Conservation (phyloP, 345 rosid species). For the Noccaea bulbosa region DNA sequence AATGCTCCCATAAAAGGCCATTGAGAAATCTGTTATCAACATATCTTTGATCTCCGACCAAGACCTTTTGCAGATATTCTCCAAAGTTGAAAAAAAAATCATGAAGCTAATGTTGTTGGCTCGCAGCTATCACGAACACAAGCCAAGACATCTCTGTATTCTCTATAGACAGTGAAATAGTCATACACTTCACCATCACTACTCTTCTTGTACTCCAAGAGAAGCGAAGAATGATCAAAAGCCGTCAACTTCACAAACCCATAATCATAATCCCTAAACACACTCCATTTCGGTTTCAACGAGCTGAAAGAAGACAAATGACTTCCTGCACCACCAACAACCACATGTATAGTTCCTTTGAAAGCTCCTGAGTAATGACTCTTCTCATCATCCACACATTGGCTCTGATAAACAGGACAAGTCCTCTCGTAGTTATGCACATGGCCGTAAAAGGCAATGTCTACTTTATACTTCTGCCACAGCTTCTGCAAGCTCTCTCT, state of each 20-base stretch:
- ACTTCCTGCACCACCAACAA: constrained; percentile 80
- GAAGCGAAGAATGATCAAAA: constrained; percentile 65
- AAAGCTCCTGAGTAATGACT: constrained; percentile 59
- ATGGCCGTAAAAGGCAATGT: constrained; percentile 74
- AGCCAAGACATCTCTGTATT: constrained; percentile 75
- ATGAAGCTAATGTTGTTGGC: constrained; percentile 63
- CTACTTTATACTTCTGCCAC: constrained; percentile 83
- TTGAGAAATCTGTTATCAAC: neutral
- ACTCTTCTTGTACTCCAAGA: constrained; percentile 85
- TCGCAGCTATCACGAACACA: constrained; percentile 73
- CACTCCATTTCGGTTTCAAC: constrained; percentile 63
- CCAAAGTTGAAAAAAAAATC: constrained; percentile 18
- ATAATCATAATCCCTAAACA: constrained; percentile 67
- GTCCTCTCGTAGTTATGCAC: constrained; percentile 78
- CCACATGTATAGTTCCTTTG: constrained; percentile 76
- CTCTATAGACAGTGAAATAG: constrained; percentile 72
- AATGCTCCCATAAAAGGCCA: neutral
- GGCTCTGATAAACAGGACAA: constrained; percentile 74
- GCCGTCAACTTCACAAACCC: constrained; percentile 85
- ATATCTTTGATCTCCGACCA: neutral
- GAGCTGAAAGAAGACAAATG: constrained; percentile 60
- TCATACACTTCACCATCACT: constrained; percentile 71
- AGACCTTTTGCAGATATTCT: neutral
- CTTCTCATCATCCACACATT: constrained; percentile 55
- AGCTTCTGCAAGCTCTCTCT: constrained; percentile 70